Evolutionary conservation across 768 basidiomycete species (phyloP).

Genomic region (Lepiota venenata): DNA sequence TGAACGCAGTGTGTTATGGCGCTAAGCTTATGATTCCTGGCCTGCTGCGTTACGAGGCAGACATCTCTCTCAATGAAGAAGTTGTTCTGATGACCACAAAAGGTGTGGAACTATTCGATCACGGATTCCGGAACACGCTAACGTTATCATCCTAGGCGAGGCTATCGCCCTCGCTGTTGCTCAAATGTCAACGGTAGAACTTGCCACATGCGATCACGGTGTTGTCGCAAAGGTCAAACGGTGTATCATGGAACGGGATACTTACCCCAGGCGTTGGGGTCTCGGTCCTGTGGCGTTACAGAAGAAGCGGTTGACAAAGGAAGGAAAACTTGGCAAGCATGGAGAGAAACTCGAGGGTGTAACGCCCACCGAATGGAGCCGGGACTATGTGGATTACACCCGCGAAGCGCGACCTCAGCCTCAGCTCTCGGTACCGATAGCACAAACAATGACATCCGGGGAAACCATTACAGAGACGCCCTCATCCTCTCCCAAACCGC

Average conservation of each 20-base stretch:
- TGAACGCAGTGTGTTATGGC: conserved; percentile 99
- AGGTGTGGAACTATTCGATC: conserved; percentile 40
- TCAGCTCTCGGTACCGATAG: conserved; percentile 21
- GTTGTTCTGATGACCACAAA: conserved; percentile 99
- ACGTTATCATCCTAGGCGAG: conserved; percentile 50
- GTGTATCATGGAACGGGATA: conserved; percentile 99
- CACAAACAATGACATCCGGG: conserved; percentile 34
- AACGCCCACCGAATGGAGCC: conserved; percentile 89
- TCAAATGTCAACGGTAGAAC: conserved; percentile 98
- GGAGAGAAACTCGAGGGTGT: conserved; percentile 85
- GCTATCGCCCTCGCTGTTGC: conserved; percentile 93
- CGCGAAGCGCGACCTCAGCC: conserved; percentile 44
- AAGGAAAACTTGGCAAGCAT: conserved; percentile 94
- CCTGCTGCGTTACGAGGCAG: conserved; percentile 91
- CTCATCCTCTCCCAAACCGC: conserved; percentile 27
- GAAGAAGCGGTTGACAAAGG: conserved; percentile 98
- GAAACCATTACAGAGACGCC: conserved; percentile 21
- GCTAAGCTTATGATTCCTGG: conserved; percentile 99
- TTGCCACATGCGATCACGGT: conserved; percentile 97
- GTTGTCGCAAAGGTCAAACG: conserved; percentile 99
- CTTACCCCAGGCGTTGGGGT: conserved; percentile 97
- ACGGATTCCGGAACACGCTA: conserved; percentile 8
- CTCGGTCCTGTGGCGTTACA: conserved; percentile 95
- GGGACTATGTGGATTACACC: conserved; percentile 92
- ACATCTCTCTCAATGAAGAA: conserved; percentile 93